Conservation (phyloP, 805 yeast species). For the Torulaspora microellipsoides region DNA sequence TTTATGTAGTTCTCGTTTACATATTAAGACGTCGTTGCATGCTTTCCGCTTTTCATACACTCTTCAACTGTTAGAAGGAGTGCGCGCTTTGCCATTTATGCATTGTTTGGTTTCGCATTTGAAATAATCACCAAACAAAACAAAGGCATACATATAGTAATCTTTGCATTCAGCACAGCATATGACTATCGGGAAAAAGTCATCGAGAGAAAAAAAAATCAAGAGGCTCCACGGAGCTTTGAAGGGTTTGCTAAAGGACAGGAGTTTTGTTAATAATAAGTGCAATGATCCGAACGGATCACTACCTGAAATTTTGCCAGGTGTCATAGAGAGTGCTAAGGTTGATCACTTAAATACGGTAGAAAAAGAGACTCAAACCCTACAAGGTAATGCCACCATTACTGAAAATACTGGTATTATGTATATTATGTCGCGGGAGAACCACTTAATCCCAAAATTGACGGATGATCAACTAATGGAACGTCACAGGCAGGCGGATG, state of each 20-base stretch:
- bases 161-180: neutral
- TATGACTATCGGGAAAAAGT: slow-evolving; percentile 13
- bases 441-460: slow-evolving; percentile 29
- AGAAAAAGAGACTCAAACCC: neutral
- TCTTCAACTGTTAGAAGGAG: no score
- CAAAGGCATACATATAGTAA: no score
- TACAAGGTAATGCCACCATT: neutral
- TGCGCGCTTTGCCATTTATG: no score
- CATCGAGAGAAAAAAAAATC: slow-evolving; percentile 12
- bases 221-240: slow-evolving; percentile 22
- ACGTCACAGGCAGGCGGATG: slow-evolving; percentile 34
- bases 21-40: no score
- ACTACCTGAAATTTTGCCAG: slow-evolving; percentile 6
- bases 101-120: no score
- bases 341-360: neutral
- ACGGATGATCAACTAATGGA: slow-evolving; percentile 34
- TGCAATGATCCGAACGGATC: neutral
- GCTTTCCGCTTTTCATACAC: no score
- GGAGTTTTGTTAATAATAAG: neutral
- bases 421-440: slow-evolving; percentile 33
- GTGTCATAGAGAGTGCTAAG: neutral
- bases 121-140: no score
- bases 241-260: slow-evolving; percentile 18
- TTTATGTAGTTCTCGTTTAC: no score
- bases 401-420: slow-evolving; percentile 14